phyloP scores from a whole-genome alignment of 345 rosid genomes.

The Rubroshorea leprosula region DNA sequence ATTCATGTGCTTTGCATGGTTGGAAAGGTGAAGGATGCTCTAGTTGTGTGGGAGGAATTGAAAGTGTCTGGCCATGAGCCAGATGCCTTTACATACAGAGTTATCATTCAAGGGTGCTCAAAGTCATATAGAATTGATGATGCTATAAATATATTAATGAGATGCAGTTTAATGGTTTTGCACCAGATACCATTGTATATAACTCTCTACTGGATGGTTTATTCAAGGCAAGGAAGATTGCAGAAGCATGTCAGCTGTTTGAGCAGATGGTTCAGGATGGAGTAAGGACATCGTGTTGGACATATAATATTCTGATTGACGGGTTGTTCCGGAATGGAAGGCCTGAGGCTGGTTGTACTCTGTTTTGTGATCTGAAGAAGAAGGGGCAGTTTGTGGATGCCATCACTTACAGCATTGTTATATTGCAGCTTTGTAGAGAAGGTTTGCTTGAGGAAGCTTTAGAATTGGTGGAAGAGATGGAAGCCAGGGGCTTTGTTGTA shows the following conservation, averaged over 20 bases:
- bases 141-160: conserved; percentile 52
- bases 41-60: conserved; percentile 67
- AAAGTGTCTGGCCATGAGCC: conserved; percentile 84
- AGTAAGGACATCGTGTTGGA: conserved; percentile 74
- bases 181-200: conserved; percentile 52
- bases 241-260: conserved; percentile 75
- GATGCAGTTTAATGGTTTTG: conserved; percentile 74
- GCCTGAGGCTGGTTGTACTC: conserved; percentile 65
- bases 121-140: conserved; percentile 63
- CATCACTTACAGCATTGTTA: conserved; percentile 72
- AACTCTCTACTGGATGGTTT: conserved; percentile 73
- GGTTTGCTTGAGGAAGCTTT: conserved; percentile 69
- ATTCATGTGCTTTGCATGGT: conserved; percentile 61
- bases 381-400: conserved; percentile 87
- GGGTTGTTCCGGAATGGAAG: conserved; percentile 82
- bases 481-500: conserved; percentile 58
- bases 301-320: conserved; percentile 78
- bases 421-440: conserved; percentile 70
- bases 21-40: conserved; percentile 74
- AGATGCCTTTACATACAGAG: conserved; percentile 63
- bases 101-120: conserved; percentile 70
- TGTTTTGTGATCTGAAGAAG: conserved; percentile 83
- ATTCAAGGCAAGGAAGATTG: conserved; percentile 71
- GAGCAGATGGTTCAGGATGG: conserved; percentile 89
- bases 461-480: conserved; percentile 79